Conservation (phyloP, 1,284 basidiomycete genomes). For the Pholiota adiposa region DNA sequence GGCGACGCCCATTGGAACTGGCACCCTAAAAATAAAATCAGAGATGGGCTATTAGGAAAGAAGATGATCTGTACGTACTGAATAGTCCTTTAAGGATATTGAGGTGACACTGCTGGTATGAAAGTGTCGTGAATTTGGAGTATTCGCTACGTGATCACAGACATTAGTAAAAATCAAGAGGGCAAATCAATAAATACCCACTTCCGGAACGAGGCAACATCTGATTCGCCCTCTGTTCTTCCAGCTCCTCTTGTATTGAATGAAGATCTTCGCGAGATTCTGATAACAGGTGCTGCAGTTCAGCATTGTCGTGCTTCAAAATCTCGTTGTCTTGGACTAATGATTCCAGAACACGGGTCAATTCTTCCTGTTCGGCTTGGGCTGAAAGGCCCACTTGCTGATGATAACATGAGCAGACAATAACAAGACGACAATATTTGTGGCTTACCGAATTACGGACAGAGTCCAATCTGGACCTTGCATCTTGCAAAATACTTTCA, state of each 20-base stretch:
- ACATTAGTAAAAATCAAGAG: neutral
- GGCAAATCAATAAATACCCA: slow-evolving; percentile 26
- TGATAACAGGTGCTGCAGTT: slow-evolving; percentile 72
- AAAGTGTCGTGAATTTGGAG: slow-evolving; percentile 45
- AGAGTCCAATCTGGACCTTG: slow-evolving; percentile 66
- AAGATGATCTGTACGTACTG: slow-evolving; percentile 23
- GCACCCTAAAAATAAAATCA: neutral
- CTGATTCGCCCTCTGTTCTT: slow-evolving; percentile 64
- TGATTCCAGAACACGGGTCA: slow-evolving; percentile 75
- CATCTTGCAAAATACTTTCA: slow-evolving; percentile 73
- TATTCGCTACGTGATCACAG: slow-evolving; percentile 26
- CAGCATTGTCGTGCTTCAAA: slow-evolving; percentile 80
- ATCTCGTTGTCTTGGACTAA: slow-evolving; percentile 84
- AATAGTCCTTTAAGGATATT: slow-evolving; percentile 40
- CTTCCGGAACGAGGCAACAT: slow-evolving; percentile 41
- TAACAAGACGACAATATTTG: slow-evolving; percentile 19
- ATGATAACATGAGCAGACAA: slow-evolving; percentile 11
- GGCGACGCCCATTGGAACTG: slow-evolving; percentile 6
- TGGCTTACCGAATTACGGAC: slow-evolving; percentile 60
- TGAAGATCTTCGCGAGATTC: slow-evolving; percentile 82
- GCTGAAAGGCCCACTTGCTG: slow-evolving; percentile 50
- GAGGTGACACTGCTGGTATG: slow-evolving; percentile 46
- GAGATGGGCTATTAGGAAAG: neutral
- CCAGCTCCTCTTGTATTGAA: slow-evolving; percentile 71
- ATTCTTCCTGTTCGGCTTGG: slow-evolving; percentile 55